phyloP scores from a whole-genome alignment of 176 grass and related monocot genomes.

The Melocanna baccifera region DNA sequence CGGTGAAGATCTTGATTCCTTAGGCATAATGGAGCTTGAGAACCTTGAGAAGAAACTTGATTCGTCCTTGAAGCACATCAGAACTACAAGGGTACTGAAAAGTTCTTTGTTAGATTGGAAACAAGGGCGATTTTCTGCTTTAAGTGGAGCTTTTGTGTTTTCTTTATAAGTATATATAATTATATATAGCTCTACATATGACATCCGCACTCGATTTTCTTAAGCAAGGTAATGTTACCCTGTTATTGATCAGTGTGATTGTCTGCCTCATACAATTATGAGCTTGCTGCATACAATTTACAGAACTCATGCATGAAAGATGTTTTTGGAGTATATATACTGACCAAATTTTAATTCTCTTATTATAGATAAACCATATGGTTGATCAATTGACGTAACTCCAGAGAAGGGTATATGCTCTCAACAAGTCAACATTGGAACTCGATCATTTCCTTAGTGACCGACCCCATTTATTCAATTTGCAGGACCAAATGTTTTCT shows the following conservation, averaged over 20 bases:
- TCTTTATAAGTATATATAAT: neutral
- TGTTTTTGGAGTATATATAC: neutral
- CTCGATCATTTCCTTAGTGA: neutral
- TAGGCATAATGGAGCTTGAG: conserved; percentile 75
- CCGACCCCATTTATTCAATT: conserved; percentile 9
- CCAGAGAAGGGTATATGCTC: conserved; percentile 53
- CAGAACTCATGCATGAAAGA: neutral
- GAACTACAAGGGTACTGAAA: conserved; percentile 73
- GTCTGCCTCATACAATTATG: neutral
- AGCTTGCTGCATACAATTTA: neutral
- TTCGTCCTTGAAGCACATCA: conserved; percentile 80
- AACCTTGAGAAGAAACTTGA: conserved; percentile 83
- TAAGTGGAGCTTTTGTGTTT: neutral
- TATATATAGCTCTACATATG: neutral
- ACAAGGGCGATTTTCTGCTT: neutral
- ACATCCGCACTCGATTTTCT: neutral
- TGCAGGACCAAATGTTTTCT: conserved; percentile 75
- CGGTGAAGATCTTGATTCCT: conserved; percentile 67
- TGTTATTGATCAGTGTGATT: neutral
- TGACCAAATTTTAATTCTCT: conserved; percentile 1
- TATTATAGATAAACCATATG: conserved; percentile 70
- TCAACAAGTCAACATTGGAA: neutral
- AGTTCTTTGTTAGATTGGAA: neutral
- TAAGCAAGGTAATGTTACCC: neutral
- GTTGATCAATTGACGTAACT: conserved; percentile 60